Conservation (phyloP, 139 green algal species). For the Closterium sp. region DNA sequence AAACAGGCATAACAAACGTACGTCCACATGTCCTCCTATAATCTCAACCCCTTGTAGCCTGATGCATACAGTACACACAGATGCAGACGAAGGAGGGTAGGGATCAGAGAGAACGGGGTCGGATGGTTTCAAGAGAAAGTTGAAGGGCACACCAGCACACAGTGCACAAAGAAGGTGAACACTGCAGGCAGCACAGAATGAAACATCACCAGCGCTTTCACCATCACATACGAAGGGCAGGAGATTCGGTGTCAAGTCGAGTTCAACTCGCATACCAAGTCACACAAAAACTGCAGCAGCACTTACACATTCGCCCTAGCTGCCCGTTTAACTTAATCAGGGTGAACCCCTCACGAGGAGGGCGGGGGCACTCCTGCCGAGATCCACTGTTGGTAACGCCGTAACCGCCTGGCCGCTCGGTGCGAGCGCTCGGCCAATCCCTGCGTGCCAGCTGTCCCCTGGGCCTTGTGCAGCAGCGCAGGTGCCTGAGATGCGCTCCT, state of each 20-base stretch:
- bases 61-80: background rate
- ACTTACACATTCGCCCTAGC: background rate
- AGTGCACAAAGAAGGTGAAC: background rate
- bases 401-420: background rate
- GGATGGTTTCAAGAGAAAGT: background rate
- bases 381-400: background rate
- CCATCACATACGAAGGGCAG: no score
- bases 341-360: background rate
- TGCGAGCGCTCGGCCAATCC: background rate
- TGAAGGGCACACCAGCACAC: background rate
- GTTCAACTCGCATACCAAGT: no score
- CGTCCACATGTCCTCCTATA: no score
- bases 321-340: background rate
- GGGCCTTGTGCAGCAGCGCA: constrained; percentile 56
- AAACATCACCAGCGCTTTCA: no score
- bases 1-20: no score
- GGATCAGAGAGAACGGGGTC: background rate
- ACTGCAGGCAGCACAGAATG: background rate
- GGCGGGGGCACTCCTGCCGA: background rate
- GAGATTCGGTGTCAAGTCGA: no score
- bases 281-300: background rate
- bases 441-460: background rate
- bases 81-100: background rate
- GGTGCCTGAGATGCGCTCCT: background rate
- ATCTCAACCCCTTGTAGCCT: background rate